Evolutionary conservation across 31 red algal genomes (phyloP).

Genomic region (Endocladia muricata): DNA sequence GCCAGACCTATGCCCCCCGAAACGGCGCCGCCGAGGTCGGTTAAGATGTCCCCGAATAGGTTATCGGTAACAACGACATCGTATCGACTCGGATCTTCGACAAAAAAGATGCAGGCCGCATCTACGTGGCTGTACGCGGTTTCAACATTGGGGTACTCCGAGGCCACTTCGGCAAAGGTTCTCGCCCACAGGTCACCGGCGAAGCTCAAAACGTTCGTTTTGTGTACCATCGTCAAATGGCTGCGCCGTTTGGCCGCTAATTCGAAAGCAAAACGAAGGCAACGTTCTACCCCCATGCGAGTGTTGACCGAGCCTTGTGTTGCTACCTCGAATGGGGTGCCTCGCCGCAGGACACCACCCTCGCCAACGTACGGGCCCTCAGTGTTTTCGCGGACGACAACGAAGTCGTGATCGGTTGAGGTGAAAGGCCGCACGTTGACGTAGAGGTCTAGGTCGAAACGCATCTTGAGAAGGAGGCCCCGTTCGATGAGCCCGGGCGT

Average conservation of each 20-base stretch:
- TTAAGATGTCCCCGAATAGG: constrained; percentile 36
- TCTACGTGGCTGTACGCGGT: not conserved
- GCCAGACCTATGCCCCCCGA: constrained; percentile 1
- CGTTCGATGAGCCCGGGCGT: not conserved
- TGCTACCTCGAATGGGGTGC: not conserved
- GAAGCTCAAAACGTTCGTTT: not conserved
- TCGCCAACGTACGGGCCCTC: constrained; percentile 31
- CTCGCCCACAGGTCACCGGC: not conserved
- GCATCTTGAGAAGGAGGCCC: not conserved
- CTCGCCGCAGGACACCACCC: not conserved
- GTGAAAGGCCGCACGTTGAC: not conserved
- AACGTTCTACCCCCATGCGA: not conserved
- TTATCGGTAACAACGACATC: constrained; percentile 31
- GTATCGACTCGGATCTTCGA: constrained; percentile 4
- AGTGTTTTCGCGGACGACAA: constrained; percentile 38
- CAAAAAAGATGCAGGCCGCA: not conserved
- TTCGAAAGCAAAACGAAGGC: not conserved
- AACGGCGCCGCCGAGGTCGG: constrained; percentile 14
- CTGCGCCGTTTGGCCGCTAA: not conserved
- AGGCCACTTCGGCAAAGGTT: not conserved
- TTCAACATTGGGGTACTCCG: not conserved
- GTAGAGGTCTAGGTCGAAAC: not conserved
- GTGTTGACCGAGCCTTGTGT: not conserved
- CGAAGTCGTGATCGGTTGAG: not conserved
- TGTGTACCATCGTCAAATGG: not conserved